A percentile compares a stretch with the other conserved stretches of the same genome.
Evolutionary conservation across 23 red algal species (phyloP).

Genomic region (Cyanidium caldarium): DNA sequence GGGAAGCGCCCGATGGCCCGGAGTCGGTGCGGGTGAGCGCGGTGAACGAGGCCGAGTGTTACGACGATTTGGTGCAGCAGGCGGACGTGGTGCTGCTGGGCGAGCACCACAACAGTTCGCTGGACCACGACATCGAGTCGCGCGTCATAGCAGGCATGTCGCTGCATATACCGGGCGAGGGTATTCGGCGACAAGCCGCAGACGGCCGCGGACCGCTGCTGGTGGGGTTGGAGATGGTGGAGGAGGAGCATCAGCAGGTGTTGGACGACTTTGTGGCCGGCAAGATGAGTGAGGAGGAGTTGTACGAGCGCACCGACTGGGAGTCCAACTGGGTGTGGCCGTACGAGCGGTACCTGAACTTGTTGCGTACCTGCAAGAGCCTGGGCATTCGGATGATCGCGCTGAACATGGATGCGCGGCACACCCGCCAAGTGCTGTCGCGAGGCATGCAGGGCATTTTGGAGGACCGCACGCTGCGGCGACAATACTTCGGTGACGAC

Average conservation of each 20-base stretch:
- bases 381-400: constrained; percentile 22
- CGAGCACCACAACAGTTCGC: not conserved
- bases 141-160: not conserved
- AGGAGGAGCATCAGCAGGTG: constrained; percentile 17
- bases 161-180: too few species aligned
- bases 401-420: constrained; percentile 19
- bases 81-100: not conserved
- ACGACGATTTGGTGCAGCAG: not conserved
- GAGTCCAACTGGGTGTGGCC: constrained; percentile 53
- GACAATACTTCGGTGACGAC: not conserved
- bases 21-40: too few species aligned
- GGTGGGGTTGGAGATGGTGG: constrained; percentile 40
- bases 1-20: too few species aligned
- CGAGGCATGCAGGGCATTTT: not conserved
- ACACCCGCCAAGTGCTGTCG: not conserved
- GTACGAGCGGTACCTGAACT: constrained; percentile 44
- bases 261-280: constrained; percentile 35
- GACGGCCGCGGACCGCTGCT: constrained; percentile 3
- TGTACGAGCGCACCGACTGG: constrained; percentile 47
- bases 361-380: constrained; percentile 22
- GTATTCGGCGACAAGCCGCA: too few species aligned
- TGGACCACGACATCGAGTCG: not conserved
- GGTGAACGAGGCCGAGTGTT: not conserved
- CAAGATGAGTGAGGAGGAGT: constrained; percentile 27
- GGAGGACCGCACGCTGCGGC: not conserved